These are phyloP conservation scores for Trichoderma asperellum DNA, from an alignment of 2,329 filamentous ascomycete genomes.

Conservation along the genomic window DNA sequence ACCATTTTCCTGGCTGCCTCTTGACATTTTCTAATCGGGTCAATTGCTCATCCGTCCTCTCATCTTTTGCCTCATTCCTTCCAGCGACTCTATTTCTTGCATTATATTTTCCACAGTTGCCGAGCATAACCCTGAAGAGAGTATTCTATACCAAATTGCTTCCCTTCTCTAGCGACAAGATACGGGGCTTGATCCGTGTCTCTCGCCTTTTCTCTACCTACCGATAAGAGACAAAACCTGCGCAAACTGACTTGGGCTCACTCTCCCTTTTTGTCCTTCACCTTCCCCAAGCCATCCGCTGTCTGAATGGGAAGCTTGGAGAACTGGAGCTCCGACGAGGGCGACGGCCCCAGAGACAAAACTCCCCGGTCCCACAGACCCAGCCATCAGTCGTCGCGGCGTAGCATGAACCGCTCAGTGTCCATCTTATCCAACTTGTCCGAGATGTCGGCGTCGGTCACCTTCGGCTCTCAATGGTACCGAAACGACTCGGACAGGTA, in stretches of 20 bases:
- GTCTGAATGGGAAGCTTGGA: conserved; percentile 17
- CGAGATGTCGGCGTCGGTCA: conserved; percentile 26
- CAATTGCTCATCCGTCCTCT: not conserved
- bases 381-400: conserved; percentile 48
- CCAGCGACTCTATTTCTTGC: not conserved
- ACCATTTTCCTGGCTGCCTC: not conserved
- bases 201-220: not conserved
- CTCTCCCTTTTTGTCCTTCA: not conserved
- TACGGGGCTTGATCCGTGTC: not conserved
- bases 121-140: not conserved
- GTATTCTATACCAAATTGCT: not conserved
- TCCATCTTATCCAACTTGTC: conserved; percentile 55
- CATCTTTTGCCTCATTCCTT: not conserved
- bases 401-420: conserved; percentile 48
- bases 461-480: not conserved
- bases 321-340: conserved; percentile 14
- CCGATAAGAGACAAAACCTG: not conserved
- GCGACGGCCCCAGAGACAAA: conserved; percentile 47
- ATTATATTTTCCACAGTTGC: not conserved
- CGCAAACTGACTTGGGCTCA: not conserved
- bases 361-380: conserved; percentile 55
- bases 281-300: not conserved
- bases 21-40: not conserved
- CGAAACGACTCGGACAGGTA: not conserved
- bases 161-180: not conserved